Evolutionary conservation across 2,329 filamentous ascomycete genomes (phyloP).

Genomic region (Talaromyces albobiverticillius): DNA sequence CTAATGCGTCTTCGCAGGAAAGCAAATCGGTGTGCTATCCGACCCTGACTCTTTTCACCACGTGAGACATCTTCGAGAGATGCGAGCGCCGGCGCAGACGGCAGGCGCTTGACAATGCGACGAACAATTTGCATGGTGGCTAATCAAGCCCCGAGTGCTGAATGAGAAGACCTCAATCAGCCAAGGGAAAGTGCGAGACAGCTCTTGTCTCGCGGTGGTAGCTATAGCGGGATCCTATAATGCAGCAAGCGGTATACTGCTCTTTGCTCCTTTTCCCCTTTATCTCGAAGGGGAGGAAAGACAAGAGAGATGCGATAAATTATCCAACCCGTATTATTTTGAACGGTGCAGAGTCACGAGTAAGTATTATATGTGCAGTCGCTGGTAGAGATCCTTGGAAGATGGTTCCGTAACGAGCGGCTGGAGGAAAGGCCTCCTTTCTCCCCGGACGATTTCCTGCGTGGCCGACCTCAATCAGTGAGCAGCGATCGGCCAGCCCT

Average conservation of each 20-base stretch:
- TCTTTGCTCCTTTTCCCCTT: not conserved
- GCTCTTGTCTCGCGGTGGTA: slow-evolving; percentile 9
- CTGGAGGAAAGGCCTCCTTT: slow-evolving; percentile 43
- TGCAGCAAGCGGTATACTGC: not conserved
- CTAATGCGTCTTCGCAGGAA: slow-evolving; percentile 86
- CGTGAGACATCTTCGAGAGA: slow-evolving; percentile 44
- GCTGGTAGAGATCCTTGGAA: not conserved
- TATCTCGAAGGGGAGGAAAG: not conserved
- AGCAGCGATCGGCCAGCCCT: slow-evolving; percentile 29
- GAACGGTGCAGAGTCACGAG: not conserved
- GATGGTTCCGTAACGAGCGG: slow-evolving; percentile 33
- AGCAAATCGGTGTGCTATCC: slow-evolving; percentile 55
- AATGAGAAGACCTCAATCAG: slow-evolving; percentile 21
- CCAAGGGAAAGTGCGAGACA: slow-evolving; percentile 15
- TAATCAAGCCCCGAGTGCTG: slow-evolving; percentile 15
- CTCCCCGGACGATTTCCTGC: slow-evolving; percentile 29
- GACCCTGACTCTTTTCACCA: slow-evolving; percentile 40
- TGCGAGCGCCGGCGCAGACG: slow-evolving; percentile 44
- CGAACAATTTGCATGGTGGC: slow-evolving; percentile 53
- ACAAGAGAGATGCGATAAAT: not conserved
- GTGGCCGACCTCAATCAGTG: slow-evolving; percentile 25
- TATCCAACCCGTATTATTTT: not conserved
- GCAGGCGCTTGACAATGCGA: slow-evolving; percentile 52
- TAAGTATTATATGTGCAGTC: not conserved
- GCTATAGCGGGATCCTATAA: not conserved